phyloP scores from a whole-genome alignment of 768 basidiomycete species.

The Calocybe gangraenosa region DNA sequence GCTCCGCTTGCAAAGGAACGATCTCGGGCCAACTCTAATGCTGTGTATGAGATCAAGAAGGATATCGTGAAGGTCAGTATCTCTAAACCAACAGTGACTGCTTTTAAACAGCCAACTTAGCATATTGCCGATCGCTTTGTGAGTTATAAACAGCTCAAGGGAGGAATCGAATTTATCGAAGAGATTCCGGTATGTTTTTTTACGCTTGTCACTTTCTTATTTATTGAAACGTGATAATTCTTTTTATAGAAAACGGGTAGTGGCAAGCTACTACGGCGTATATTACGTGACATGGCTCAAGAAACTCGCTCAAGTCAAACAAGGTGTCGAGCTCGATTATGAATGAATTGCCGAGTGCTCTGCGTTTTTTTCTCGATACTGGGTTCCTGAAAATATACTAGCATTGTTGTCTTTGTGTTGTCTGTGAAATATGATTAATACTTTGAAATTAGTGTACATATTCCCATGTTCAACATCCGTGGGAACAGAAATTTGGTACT shows the following conservation, averaged over 20 bases:
- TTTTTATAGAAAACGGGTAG: constrained; percentile 45
- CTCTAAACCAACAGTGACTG: background rate
- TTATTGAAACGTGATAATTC: background rate
- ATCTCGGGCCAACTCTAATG: constrained; percentile 20
- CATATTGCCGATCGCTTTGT: constrained; percentile 45
- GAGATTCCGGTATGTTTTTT: constrained; percentile 25
- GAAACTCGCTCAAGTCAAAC: constrained; percentile 1
- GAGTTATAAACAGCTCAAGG: constrained; percentile 47
- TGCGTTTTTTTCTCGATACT: too few relatives aligned
- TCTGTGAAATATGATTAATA: too few relatives aligned
- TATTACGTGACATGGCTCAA: constrained; percentile 28
- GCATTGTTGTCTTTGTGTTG: too few relatives aligned
- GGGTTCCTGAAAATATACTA: too few relatives aligned
- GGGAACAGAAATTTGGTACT: too few relatives aligned
- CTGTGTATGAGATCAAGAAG: constrained; percentile 28
- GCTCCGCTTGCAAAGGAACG: constrained; percentile 31
- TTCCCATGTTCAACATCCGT: too few relatives aligned
- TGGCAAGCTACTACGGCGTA: constrained; percentile 47
- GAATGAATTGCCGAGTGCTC: background rate
- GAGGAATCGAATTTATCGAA: constrained; percentile 35
- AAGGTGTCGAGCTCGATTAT: constrained; percentile 13
- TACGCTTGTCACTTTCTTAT: background rate
- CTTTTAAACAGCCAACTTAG: constrained; percentile 22
- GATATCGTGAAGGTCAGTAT: constrained; percentile 39
- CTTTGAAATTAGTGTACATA: too few relatives aligned